A percentile compares a stretch with the other conserved stretches of the same genome.
Conservation (phyloP, 768 basidiomycete genomes). For the Candolleomyces eurysporus region DNA sequence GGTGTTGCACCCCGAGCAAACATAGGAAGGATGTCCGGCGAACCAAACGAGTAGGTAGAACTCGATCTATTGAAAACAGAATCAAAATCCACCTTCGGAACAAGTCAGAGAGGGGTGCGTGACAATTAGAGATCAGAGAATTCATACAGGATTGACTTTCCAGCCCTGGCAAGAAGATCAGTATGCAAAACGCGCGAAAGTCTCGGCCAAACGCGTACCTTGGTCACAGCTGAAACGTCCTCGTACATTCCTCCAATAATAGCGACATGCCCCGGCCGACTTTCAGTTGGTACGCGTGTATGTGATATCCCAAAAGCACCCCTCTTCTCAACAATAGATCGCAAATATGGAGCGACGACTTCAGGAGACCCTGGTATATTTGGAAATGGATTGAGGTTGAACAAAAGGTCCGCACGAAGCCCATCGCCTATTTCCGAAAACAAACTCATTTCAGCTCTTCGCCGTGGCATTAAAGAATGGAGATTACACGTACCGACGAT, state of each 20-base stretch:
- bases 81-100: constrained; percentile 67
- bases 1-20: constrained; percentile 72
- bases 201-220: constrained; percentile 41
- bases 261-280: constrained; percentile 85
- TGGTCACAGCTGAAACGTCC: constrained; percentile 84
- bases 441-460: background rate
- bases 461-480: background rate
- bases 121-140: background rate
- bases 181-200: background rate
- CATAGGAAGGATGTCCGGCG: constrained; percentile 88
- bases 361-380: constrained; percentile 49
- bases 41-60: constrained; percentile 79
- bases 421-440: constrained; percentile 60
- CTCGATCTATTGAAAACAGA: constrained; percentile 84
- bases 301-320: constrained; percentile 86
- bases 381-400: constrained; percentile 60
- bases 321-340: constrained; percentile 59
- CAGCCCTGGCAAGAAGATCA: constrained; percentile 54
- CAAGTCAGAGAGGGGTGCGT: constrained; percentile 21
- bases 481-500: constrained; percentile 61
- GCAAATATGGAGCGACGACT: constrained; percentile 71
- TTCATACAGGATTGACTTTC: constrained; percentile 76
- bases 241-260: constrained; percentile 94
- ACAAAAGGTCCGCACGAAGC: constrained; percentile 76
- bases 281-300: constrained; percentile 85